phyloP scores from a whole-genome alignment of 345 rosid genomes.

The Linum tenue region DNA sequence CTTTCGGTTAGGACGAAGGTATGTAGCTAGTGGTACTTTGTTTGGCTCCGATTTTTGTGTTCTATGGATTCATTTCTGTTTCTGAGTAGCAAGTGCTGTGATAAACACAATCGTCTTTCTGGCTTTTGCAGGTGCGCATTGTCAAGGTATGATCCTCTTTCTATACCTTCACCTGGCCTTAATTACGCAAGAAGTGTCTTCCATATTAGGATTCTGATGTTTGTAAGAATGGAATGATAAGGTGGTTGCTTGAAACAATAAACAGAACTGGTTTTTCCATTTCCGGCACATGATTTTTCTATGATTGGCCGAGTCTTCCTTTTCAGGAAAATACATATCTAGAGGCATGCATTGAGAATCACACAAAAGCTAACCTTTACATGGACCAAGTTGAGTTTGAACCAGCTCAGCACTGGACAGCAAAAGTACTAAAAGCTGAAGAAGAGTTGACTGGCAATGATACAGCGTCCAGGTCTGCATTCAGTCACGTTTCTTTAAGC shows the following conservation, averaged over 20 bases:
- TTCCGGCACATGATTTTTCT: neutral
- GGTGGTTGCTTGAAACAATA: neutral
- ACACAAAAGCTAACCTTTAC: constrained; percentile 77
- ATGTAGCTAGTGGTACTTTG: neutral
- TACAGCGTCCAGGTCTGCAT: constrained; percentile 39
- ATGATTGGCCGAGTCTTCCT: constrained; percentile 11
- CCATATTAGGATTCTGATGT: neutral
- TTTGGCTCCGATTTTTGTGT: neutral
- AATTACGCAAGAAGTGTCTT: neutral
- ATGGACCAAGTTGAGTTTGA: constrained; percentile 99
- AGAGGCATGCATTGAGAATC: constrained; percentile 96
- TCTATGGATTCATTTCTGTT: neutral
- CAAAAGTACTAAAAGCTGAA: constrained; percentile 48
- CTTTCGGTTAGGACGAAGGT: constrained; percentile 95
- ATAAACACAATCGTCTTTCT: constrained; percentile 2
- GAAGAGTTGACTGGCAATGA: constrained; percentile 28
- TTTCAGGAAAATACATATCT: constrained; percentile 75
- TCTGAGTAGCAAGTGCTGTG: neutral
- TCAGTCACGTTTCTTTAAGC: neutral
- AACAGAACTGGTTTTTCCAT: too few relatives aligned
- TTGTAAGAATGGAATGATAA: neutral
- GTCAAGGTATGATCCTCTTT: constrained; percentile 63
- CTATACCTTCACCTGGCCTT: neutral
- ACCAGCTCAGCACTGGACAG: constrained; percentile 80
- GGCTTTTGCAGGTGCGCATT: constrained; percentile 65